Evolutionary conservation across 345 rosid species (phyloP), one percentile per base, ranked within the genome.

Genomic region (Noccaea caerulescens): DNA sequence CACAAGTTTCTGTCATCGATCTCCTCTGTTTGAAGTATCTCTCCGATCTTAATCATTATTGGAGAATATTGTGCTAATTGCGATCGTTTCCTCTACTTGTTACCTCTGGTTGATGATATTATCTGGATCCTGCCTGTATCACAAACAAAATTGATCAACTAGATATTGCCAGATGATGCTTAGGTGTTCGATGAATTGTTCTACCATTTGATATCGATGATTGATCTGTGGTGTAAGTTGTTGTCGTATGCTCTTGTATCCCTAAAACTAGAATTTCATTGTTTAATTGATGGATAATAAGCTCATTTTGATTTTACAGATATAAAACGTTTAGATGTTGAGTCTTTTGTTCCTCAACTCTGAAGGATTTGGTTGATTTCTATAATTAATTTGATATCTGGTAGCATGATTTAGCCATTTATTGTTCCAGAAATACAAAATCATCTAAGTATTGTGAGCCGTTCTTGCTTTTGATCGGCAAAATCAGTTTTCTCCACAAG

Each of bases 111-210:
- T 4, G 49, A 58, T 8, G 66, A 65, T 37, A 39, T 50, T 71
- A 8, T 46, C 42, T 51, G 51, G 68, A 49, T 70, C 51, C 4
- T 49, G 66, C 51, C 4, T 49, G 66, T 23, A 47, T 27, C 75
- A 45, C 44, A 39, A 60, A 41, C 33, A 18, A 27, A 10, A 27
- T 34, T 33, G 25, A 59, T 49, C 46, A 57, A 37, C 8, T 36
- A 58, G 49, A 27, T 59, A 4, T 59, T 39, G 67, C 43, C 9
- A 38, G 44, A 62, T 71, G 68, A 62, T 8, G 46, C 30, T 33
- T 5, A 42, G 55, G 55, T 71, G 60, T 71, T 71, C 44, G 52
- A 61, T 61, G 51, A 63, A 51, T 27, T 71, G 66, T 42, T 69
- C 18, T 38, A 12, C 32, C 33, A 10, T 49, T 66, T 66, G 54